Base-by-base conservation (phyloP, 2,329 filamentous ascomycete genomes). In the Aspergillus transmontanensis region DNA sequence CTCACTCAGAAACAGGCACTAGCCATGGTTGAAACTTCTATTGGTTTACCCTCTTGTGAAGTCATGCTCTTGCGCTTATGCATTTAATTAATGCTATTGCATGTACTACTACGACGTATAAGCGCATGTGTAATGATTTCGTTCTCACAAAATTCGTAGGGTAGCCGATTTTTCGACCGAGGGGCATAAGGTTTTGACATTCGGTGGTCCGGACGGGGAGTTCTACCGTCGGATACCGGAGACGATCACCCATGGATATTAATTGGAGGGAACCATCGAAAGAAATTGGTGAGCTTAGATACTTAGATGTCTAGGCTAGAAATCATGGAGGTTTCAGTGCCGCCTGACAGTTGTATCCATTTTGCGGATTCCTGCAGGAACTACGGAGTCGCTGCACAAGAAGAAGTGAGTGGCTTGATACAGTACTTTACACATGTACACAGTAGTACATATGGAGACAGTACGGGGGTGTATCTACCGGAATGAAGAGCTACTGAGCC, bases 251-350 rank as follows among this genome's bases (percentile, higher is more conserved):
- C 26, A 51, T 32, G 28, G 51, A 39, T 39, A 36, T 23, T 39
- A 39, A 39, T 32, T 39, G 51, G n/a, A 32, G 32, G n/a, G 51
- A 28, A 19, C 7, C n/a, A 36, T 36, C 30, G 32, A 53, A 53
- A 50, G 14, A 50, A 30, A 50, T 30, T 19, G 26, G 26, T 50
- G 46, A 34, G 26, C 19, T 30, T 6, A 51, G 26, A 48, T 36
- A 23, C 6, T 32, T 41, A 26, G 16, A 26, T 39, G 16, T 11
- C 32, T 28, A 34, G 21, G 39, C 43, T 57, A 30, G 21, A 39
- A 7, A 57, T 43, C 55, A 23, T 57, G 34, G 54, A 21, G 39
- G 54, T 57, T 45, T 57, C 54, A 54, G 51, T 36, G n/a, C 32
- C 32, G 11, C 26, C 36, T 55, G 51, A 46, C 26, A 46, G 39